A percentile compares a stretch with the other conserved stretches of the same genome.
phyloP scores from a whole-genome alignment of 2,329 filamentous ascomycete genomes.

The Xylaria multiplex region DNA sequence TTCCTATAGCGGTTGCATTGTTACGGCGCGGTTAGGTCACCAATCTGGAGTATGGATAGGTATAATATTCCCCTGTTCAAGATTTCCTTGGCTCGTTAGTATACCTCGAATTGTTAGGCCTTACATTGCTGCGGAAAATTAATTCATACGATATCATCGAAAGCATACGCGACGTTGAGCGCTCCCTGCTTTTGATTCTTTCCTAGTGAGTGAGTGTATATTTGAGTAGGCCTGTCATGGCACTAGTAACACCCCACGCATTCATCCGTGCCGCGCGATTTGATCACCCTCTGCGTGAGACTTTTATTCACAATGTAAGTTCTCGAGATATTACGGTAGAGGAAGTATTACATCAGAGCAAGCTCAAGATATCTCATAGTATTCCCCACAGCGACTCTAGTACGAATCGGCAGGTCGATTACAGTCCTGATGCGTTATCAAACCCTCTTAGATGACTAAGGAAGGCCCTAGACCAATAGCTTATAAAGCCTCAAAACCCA shows the following conservation, averaged over 20 bases:
- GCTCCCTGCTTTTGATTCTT: too few relatives aligned
- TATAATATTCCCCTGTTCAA: constrained; percentile 18
- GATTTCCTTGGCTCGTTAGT: constrained; percentile 23
- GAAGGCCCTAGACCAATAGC: too few relatives aligned
- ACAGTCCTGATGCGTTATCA: too few relatives aligned
- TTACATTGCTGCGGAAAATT: constrained; percentile 8
- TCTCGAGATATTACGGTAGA: too few relatives aligned
- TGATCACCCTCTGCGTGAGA: too few relatives aligned
- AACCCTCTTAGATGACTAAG: too few relatives aligned
- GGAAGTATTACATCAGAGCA: too few relatives aligned
- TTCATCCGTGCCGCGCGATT: background rate
- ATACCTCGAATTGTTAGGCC: constrained; percentile 16
- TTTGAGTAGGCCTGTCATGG: background rate
- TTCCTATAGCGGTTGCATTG: constrained; percentile 32
- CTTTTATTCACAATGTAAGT: too few relatives aligned
- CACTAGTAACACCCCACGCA: background rate
- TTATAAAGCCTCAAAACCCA: too few relatives aligned
- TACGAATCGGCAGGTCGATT: too few relatives aligned
- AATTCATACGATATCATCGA: constrained; percentile 17
- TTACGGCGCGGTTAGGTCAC: constrained; percentile 33
- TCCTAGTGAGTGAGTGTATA: background rate
- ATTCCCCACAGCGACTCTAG: too few relatives aligned
- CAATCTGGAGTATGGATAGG: constrained; percentile 30
- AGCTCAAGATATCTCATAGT: too few relatives aligned
- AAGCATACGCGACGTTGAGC: background rate